These are phyloP conservation scores for Hirschfeldia incana DNA, from an alignment of 345 rosid genomes.

Conservation along the genomic window DNA sequence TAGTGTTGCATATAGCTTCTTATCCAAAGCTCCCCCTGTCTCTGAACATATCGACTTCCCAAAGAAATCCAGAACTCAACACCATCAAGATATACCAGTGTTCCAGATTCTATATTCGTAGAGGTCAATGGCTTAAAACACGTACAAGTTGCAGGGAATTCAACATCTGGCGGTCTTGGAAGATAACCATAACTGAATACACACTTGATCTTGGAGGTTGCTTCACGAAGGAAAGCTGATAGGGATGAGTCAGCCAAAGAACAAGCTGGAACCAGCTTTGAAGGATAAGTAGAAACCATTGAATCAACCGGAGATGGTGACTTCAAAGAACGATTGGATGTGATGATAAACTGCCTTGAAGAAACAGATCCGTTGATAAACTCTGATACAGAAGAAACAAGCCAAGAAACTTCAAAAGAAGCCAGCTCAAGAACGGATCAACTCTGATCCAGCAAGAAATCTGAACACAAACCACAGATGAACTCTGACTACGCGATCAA, in stretches of 20 bases:
- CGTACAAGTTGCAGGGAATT: too few species aligned
- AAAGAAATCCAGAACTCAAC: too few species aligned
- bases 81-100: too few species aligned
- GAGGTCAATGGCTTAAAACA: too few species aligned
- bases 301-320: not conserved
- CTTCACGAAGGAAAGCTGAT: not conserved
- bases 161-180: not conserved
- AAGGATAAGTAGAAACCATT: not conserved
- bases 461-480: too few species aligned
- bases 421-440: not conserved
- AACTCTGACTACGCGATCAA: too few species aligned
- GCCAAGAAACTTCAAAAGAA: not conserved
- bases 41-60: too few species aligned
- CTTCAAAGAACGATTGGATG: not conserved
- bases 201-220: not conserved
- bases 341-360: not conserved
- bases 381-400: not conserved
- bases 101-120: too few species aligned
- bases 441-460: not conserved
- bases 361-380: not conserved
- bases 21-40: too few species aligned
- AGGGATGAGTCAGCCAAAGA: not conserved
- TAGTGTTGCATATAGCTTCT: too few species aligned
- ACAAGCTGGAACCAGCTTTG: not conserved
- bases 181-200: not conserved